These are phyloP conservation scores for Diatrype stigma DNA, from an alignment of 2,329 filamentous ascomycete species.

Conservation along the genomic window DNA sequence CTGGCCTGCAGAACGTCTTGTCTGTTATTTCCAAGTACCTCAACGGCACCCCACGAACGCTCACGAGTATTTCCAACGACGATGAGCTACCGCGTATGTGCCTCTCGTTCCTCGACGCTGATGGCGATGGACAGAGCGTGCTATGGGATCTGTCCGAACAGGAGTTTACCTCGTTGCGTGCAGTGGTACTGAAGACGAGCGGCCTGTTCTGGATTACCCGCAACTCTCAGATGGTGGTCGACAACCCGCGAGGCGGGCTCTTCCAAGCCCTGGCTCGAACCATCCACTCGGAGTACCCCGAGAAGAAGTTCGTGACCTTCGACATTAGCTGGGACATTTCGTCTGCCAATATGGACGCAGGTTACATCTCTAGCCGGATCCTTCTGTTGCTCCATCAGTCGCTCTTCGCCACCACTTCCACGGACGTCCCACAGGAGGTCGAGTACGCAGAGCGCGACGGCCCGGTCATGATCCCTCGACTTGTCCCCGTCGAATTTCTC, in stretches of 20 bases:
- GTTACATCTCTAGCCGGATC: constrained; percentile 15
- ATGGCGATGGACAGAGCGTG: constrained; percentile 19
- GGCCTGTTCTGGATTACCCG: constrained; percentile 19
- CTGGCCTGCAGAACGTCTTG: constrained; percentile 4
- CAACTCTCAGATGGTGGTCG: constrained; percentile 17
- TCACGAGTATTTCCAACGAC: constrained; percentile 7
- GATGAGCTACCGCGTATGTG: constrained; percentile 24
- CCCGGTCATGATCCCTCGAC: constrained; percentile 40
- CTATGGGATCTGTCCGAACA: constrained; percentile 36
- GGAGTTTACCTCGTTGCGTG: constrained; percentile 38
- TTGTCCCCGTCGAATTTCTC: constrained; percentile 34
- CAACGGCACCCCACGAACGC: constrained; percentile 11
- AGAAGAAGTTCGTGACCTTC: constrained; percentile 39
- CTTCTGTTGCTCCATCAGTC: constrained; percentile 18
- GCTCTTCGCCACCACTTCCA: constrained; percentile 6
- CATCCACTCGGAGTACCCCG: constrained; percentile 44
- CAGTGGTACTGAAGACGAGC: constrained; percentile 26
- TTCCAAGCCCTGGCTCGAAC: constrained; percentile 45
- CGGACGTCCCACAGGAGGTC: constrained; percentile 26
- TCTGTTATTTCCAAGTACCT: constrained; percentile 4
- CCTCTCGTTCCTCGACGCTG: constrained; percentile 45
- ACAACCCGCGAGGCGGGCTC: constrained; percentile 32
- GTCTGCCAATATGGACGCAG: constrained; percentile 11
- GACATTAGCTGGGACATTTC: constrained; percentile 30
- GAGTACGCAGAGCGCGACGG: constrained; percentile 40